These are phyloP conservation scores for Penicillium diatomitis DNA, from an alignment of 495 filamentous ascomycete species.

Conservation along the genomic window DNA sequence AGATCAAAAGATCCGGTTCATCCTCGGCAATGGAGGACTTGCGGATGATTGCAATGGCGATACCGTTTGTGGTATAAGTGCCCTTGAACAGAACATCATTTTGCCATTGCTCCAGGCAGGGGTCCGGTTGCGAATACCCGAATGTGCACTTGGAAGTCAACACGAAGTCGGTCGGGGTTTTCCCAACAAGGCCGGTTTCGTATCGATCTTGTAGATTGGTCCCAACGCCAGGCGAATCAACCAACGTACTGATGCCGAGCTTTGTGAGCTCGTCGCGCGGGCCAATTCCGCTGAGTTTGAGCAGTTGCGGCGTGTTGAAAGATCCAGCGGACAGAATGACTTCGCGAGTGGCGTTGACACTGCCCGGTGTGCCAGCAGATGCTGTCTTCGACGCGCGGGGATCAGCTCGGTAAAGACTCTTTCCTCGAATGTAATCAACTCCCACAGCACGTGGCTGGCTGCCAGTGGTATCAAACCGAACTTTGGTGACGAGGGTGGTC, in stretches of 20 bases:
- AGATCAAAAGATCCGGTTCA: constrained; percentile 41
- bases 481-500: constrained; percentile 52
- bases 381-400: constrained; percentile 22
- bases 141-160: constrained; percentile 42
- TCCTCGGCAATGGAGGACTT: constrained; percentile 28
- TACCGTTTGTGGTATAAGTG: constrained; percentile 40
- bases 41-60: constrained; percentile 36
- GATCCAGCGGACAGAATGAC: constrained; percentile 56
- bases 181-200: constrained; percentile 42
- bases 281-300: constrained; percentile 60
- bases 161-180: constrained; percentile 36
- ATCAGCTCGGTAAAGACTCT: constrained; percentile 51
- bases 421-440: constrained; percentile 53
- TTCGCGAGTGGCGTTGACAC: constrained; percentile 43
- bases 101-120: constrained; percentile 42
- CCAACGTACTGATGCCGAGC: constrained; percentile 40
- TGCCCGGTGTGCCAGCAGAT: constrained; percentile 31
- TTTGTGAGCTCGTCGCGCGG: constrained; percentile 37
- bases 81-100: constrained; percentile 27
- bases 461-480: constrained; percentile 41
- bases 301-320: constrained; percentile 55
- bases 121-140: constrained; percentile 28
- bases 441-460: constrained; percentile 47
- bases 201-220: constrained; percentile 60
- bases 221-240: constrained; percentile 54